Evolutionary conservation across 805 yeast species (phyloP), one percentile per base, ranked within the genome.

Genomic region (Wickerhamomyces alni): DNA sequence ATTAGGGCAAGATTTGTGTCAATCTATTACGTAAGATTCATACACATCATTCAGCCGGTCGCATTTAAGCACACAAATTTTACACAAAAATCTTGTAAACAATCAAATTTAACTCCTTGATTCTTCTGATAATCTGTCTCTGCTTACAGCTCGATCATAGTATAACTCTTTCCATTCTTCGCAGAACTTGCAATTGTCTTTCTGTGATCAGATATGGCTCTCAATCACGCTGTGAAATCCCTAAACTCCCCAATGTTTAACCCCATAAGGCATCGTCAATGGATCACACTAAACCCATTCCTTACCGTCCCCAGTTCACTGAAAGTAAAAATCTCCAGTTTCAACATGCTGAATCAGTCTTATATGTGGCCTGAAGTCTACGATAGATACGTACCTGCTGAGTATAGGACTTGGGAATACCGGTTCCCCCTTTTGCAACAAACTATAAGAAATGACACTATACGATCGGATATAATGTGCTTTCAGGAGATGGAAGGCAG

Each of bases 341-440:
- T 65, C 50, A 72, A 72, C 48, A 58, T 72, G 51, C 57, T 72
- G n/a, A 69, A 71, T 9, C 74, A 71, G 33, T 76, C 77, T 38
- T 79, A 79, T 44, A 60, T 77, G 58, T 77, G 84, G 84, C 72
- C 73, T 1, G 68, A 68, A 37, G 75, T 78, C 4, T 79, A 75
- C 8, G 59, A 75, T 3, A 58, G 62, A 9, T 72, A 76, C 48
- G 69, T 76, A 16, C 74, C 76, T 1, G 62, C 63, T 10, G 52
- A 65, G 32, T 70, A 61, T 44, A 65, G 68, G 17, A 67, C 67
- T 35, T 76, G 82, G 83, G 56, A 55, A 7, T 69, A 69, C 45
- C 47, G 83, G 43, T 68, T 75, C 39, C 43, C 51, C 6, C 59
- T 75, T 37, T 46, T 78, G 28, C 65, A 69, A 39, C 44, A 51